Base-by-base conservation (phyloP, 257 asterid species). In the Nicotiana sylvestris region DNA sequence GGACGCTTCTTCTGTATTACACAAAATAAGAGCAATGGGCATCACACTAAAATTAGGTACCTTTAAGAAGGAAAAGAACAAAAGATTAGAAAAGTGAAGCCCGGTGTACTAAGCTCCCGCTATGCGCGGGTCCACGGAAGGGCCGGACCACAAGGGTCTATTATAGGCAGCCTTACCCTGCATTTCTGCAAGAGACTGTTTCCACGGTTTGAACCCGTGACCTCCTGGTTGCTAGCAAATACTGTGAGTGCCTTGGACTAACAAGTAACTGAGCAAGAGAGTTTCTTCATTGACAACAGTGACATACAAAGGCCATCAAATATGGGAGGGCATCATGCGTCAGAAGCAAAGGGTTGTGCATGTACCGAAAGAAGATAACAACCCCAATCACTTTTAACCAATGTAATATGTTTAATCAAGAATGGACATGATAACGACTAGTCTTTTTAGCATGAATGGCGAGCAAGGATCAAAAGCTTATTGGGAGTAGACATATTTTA, bases 1-100 rank as follows among this genome's bases (percentile, higher is more conserved):
- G 92, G 81, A 67, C 77, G 89, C 85, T 90, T 94, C 90, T 92
- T 92, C 98, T 96, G 90, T 21, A 25, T 16, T 55, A 17, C 46
- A 77, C 7, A 32, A 57, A 70, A 62, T 32, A 55, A 69, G 74
- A 74, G 43, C 70, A 65, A 30, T 30, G 43, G 12, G 70, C 64
- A 27, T 49, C 35, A 51, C 4, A 74, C 53, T 49, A 74, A 49
- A 46, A 49, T 1, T 74, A 46, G 33, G 79, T 49, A 72, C 37
- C 61, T 25, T 74, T 46, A 74, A 49, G 13, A 6, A 25, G 0
- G 39, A 74, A 72, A 74, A 6, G 13, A 49, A 74, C 21, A 6
- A 46, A 25, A 3, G 7, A 72, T 46, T 46, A 46, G 13, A 46
- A 70, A 70, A 11, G 78, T 18, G 17, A 9, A 39, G 30, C 32